Conservation (phyloP, 225 moss, liverwort and hornwort genomes). For the Climacium dendroides region DNA sequence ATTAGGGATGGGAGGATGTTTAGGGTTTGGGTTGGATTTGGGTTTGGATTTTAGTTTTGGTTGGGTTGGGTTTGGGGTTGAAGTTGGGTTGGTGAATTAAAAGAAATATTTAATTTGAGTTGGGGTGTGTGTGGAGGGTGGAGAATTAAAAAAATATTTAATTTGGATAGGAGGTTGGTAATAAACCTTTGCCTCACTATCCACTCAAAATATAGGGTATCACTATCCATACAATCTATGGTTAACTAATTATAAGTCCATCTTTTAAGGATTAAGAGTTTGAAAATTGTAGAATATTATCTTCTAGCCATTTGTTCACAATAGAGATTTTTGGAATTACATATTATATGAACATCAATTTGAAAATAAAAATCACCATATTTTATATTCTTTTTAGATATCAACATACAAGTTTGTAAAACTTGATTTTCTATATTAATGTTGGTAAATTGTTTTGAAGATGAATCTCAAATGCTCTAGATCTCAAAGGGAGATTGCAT, state of each 20-base stretch:
- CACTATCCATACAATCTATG: no score
- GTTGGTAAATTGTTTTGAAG: neutral
- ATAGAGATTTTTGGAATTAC: neutral
- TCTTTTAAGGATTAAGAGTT: neutral
- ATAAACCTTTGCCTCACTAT: no score
- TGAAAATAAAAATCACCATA: rapidly evolving
- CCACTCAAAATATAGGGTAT: no score
- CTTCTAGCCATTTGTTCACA: neutral
- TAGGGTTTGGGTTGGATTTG: no score
- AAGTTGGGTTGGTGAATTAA: no score
- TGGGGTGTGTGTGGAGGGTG: no score
- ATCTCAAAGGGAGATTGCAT: neutral
- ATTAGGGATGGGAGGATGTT: no score
- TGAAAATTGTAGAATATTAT: neutral
- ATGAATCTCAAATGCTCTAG: neutral
- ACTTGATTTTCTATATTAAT: neutral
- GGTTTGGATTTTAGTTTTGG: no score
- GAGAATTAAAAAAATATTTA: no score
- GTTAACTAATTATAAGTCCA: neutral
- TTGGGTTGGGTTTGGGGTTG: no score
- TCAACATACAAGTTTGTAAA: neutral
- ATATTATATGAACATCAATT: neutral
- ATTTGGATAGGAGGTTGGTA: no score
- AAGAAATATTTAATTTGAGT: no score
- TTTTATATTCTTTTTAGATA: neutral